Evolutionary conservation across 805 yeast genomes (phyloP).

Genomic region (Saccharomyces eubayanus): DNA sequence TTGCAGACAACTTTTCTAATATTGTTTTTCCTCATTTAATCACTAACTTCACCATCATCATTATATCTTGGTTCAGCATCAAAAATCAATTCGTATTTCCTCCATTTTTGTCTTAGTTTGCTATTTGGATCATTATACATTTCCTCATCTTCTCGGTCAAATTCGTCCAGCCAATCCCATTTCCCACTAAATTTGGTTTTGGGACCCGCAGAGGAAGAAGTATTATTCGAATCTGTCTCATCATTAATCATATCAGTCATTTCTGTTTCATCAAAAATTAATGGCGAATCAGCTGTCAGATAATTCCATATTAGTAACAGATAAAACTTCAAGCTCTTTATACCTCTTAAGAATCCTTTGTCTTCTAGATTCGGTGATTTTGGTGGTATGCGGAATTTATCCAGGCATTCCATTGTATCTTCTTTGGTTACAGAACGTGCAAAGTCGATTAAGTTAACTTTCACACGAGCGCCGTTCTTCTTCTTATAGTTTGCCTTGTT

Average conservation of each 20-base stretch:
- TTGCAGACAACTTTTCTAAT: background rate
- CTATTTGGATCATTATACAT: conserved; percentile 26
- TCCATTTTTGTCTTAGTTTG: conserved; percentile 30
- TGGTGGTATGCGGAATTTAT: conserved; percentile 60
- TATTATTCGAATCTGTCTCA: conserved; percentile 4
- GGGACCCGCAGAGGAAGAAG: background rate
- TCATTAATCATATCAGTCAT: conserved; percentile 13
- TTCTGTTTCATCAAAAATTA: conserved; percentile 19
- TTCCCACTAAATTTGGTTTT: conserved; percentile 15
- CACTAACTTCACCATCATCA: conserved; percentile 28
- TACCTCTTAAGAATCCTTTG: conserved; percentile 77
- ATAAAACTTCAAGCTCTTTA: conserved; percentile 62
- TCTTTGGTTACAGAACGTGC: conserved; percentile 82
- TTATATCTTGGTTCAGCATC: conserved; percentile 29
- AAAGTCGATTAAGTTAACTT: conserved; percentile 83
- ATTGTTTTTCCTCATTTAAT: conserved; percentile 9
- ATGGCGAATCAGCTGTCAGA: conserved; percentile 38
- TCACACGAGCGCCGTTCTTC: conserved; percentile 21
- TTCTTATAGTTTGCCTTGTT: conserved; percentile 7
- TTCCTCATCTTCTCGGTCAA: conserved; percentile 29
- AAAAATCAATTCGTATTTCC: conserved; percentile 29
- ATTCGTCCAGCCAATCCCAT: conserved; percentile 36
- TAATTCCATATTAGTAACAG: conserved; percentile 51
- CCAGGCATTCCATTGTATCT: conserved; percentile 34
- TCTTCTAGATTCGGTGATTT: conserved; percentile 54